Percentiles rank a stretch among this genome's conserved stretches.
Conservation (phyloP, 768 basidiomycete species). For the Nidularia pulvinata region DNA sequence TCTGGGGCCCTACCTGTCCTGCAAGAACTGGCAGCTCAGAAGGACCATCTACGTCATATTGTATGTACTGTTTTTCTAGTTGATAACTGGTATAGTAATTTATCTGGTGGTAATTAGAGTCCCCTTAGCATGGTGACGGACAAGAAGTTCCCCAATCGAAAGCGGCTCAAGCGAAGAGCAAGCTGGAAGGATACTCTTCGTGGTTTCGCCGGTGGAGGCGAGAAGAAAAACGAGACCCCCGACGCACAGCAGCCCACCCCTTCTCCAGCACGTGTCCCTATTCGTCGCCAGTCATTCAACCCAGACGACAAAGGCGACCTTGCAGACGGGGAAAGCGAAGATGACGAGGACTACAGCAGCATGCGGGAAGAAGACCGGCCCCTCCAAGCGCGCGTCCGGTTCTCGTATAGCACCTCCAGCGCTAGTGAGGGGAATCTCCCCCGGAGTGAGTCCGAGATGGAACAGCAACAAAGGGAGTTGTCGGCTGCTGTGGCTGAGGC, state of each 20-base stretch:
- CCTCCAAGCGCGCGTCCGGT: conserved; percentile 72
- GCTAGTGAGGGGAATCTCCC: conserved; percentile 12
- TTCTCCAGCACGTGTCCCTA: neutral
- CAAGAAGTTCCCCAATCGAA: conserved; percentile 35
- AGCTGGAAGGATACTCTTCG: conserved; percentile 65
- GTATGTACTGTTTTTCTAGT: conserved; percentile 15
- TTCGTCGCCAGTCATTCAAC: conserved; percentile 6
- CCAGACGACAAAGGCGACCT: conserved; percentile 46
- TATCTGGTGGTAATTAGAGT: conserved; percentile 37
- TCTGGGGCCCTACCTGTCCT: conserved; percentile 78
- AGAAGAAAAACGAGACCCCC: conserved; percentile 21
- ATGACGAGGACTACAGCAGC: conserved; percentile 43
- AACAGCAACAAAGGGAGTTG: conserved; percentile 51
- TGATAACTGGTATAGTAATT: conserved; percentile 1
- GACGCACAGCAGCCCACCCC: neutral
- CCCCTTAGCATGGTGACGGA: conserved; percentile 93
- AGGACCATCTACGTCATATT: conserved; percentile 86
- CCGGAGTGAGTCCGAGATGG: conserved; percentile 36
- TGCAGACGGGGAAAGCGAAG: conserved; percentile 56
- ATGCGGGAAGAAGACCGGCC: conserved; percentile 73
- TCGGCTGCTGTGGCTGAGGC: conserved; percentile 52
- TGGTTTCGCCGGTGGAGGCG: conserved; percentile 39
- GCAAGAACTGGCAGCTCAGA: conserved; percentile 70
- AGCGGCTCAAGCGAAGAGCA: conserved; percentile 49
- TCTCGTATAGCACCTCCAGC: conserved; percentile 38